Conservation (phyloP, 306 rosid species). For the Pyrus betulifolia region DNA sequence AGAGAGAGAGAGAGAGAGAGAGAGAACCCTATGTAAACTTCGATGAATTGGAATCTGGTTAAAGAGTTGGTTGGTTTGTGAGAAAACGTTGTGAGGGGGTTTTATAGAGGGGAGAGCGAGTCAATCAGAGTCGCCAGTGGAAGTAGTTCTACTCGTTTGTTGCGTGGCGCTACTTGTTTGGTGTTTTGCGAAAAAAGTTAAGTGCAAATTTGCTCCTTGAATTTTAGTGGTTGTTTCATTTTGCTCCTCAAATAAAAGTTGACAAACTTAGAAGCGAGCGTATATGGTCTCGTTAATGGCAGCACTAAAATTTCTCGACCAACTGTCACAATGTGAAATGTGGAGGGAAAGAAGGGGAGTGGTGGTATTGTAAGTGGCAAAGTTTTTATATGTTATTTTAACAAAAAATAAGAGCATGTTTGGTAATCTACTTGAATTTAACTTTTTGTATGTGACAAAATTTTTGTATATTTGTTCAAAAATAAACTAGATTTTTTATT, state of each 20-base stretch:
- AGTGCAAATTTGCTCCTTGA: neutral
- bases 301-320: too few species aligned
- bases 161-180: neutral
- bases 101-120: slow-evolving; percentile 3
- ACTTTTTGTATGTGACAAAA: too few species aligned
- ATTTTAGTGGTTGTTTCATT: neutral
- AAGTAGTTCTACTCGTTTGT: neutral
- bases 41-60: neutral
- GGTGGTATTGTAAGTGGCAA: too few species aligned
- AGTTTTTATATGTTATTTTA: too few species aligned
- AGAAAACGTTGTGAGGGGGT: neutral
- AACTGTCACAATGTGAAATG: too few species aligned
- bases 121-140: neutral
- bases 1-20: neutral
- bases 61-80: neutral
- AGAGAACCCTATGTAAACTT: neutral
- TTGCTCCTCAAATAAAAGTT: neutral
- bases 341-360: too few species aligned
- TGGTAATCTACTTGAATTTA: too few species aligned
- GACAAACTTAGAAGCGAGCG: too few species aligned
- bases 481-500: too few species aligned
- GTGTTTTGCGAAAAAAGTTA: neutral
- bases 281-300: too few species aligned
- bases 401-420: too few species aligned
- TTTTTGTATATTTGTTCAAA: too few species aligned